These are phyloP conservation scores for Salicornia ramosissima DNA, from an alignment of 148 eudicot species.

Conservation along the genomic window DNA sequence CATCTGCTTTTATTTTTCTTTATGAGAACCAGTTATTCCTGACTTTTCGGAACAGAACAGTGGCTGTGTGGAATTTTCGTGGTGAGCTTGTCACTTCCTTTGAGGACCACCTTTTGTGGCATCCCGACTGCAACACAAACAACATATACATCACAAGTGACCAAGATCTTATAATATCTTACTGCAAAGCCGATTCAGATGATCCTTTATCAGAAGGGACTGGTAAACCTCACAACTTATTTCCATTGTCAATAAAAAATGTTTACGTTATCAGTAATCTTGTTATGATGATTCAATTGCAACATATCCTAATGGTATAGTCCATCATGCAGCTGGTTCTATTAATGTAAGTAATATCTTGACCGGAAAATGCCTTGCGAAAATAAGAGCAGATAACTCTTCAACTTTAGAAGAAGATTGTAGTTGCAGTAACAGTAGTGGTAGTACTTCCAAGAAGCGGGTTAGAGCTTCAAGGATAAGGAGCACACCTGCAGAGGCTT, in stretches of 20 bases:
- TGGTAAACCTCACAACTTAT: constrained; percentile 34
- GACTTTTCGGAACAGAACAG: constrained; percentile 86
- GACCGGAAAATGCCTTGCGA: constrained; percentile 94
- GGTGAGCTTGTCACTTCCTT: constrained; percentile 97
- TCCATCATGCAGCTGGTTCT: constrained; percentile 63
- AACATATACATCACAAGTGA: constrained; percentile 94
- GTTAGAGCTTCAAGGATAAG: constrained; percentile 39
- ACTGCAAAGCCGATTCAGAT: constrained; percentile 88
- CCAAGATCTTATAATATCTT: constrained; percentile 96
- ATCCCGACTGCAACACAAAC: constrained; percentile 98
- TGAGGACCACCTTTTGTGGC: constrained; percentile 98
- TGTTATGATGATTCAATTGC: not conserved
- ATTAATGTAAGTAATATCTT: constrained; percentile 91
- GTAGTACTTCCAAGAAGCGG: constrained; percentile 54
- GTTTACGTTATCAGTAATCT: not conserved
- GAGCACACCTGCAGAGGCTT: constrained; percentile 76
- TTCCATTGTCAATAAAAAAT: not conserved
- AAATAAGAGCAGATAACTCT: constrained; percentile 63
- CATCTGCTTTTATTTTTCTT: constrained; percentile 92
- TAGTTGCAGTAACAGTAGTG: constrained; percentile 32
- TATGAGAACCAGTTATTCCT: constrained; percentile 91
- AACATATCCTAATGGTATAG: constrained; percentile 5
- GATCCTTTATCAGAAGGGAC: constrained; percentile 66
- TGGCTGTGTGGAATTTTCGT: constrained; percentile 96
- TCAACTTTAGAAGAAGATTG: constrained; percentile 35